Evolutionary conservation across 2,329 filamentous ascomycete species (phyloP), one percentile per base, ranked within the genome.

Genomic region (Cadophora luteo-olivacea): DNA sequence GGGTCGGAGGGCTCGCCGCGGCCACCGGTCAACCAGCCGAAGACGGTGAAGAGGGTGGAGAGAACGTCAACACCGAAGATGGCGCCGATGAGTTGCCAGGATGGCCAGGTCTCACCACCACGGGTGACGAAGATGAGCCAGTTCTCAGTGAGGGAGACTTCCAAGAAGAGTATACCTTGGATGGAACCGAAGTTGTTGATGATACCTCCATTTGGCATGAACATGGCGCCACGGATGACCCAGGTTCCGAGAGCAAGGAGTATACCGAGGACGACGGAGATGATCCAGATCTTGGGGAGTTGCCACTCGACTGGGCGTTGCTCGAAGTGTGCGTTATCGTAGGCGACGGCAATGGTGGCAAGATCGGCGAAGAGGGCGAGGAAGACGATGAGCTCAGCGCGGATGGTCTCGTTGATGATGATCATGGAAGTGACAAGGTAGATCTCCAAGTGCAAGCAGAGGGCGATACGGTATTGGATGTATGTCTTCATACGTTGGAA

Each of bases 401-500:
- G 85, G 78, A 93, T 86, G 71, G 90, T 92, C 84, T 93, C 90
- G 83, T 92, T 90, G 82, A 93, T 87, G 82, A 92, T 92, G 80
- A 92, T 89, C 89, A 92, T 92, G 41, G 90, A 91, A 69, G 89
- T 90, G 74, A 91, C 89, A 29, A 93, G 84, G 84, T 93, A 93
- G 78, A 93, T 88, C 84, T 96, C 93, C 78, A 97, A 87, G 81
- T 97, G 94, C 74, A 97, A 88, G 41, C 93, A 97, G 76, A 97
- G 85, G 64, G 94, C 93, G 78, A 97, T 97, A 87, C 94, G 92
- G 86, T 97, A 97, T 79, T 97, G 92, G 73, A 97, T 93, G 84
- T 97, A 97, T 71, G 93, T 92, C 84, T 97, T 96, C 93, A 97
- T 97, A 78, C 94, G 92, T 84, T 97, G 93, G 87, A 97, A 97